Conservation (phyloP, 306 rosid genomes). For the Prunus persica region DNA sequence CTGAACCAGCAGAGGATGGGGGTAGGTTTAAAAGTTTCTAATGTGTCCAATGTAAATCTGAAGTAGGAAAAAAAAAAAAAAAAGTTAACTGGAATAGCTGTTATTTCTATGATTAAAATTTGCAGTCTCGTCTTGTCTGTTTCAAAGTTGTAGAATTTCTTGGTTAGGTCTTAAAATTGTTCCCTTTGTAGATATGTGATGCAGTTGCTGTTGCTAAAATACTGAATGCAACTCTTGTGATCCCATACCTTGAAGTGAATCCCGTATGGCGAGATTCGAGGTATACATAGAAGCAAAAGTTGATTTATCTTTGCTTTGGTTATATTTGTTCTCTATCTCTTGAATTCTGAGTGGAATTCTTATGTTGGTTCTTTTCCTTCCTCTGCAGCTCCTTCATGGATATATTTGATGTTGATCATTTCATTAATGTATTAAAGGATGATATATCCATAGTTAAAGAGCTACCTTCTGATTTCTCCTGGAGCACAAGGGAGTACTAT, state of each 20-base stretch:
- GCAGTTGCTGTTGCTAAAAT: slow-evolving; percentile 96
- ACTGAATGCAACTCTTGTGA: slow-evolving; percentile 93
- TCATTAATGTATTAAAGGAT: slow-evolving; percentile 78
- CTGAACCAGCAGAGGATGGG: slow-evolving; percentile 99
- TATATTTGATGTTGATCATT: slow-evolving; percentile 98
- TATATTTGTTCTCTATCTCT: slow-evolving; percentile 4
- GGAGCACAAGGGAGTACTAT: slow-evolving; percentile 95
- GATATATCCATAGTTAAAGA: slow-evolving; percentile 81
- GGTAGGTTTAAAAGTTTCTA: slow-evolving; percentile 46
- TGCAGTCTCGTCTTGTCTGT: slow-evolving; percentile 1
- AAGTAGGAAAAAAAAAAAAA: neutral
- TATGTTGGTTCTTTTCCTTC: slow-evolving; percentile 20
- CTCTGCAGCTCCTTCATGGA: slow-evolving; percentile 80
- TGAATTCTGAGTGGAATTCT: slow-evolving; percentile 20
- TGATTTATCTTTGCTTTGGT: slow-evolving; percentile 14
- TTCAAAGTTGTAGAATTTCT: slow-evolving; percentile 5
- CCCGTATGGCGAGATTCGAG: slow-evolving; percentile 97
- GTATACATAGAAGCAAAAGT: slow-evolving; percentile 29
- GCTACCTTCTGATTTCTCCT: slow-evolving; percentile 76
- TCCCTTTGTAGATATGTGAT: slow-evolving; percentile 75
- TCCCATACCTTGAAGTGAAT: slow-evolving; percentile 88
- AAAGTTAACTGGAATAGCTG: neutral
- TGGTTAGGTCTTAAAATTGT: slow-evolving; percentile 15
- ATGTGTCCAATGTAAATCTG: neutral
- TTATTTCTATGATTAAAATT: neutral